Percentiles rank a stretch among this genome's conserved stretches.
Evolutionary conservation across 495 filamentous ascomycete species (phyloP).

Genomic region (Niebla homalea): DNA sequence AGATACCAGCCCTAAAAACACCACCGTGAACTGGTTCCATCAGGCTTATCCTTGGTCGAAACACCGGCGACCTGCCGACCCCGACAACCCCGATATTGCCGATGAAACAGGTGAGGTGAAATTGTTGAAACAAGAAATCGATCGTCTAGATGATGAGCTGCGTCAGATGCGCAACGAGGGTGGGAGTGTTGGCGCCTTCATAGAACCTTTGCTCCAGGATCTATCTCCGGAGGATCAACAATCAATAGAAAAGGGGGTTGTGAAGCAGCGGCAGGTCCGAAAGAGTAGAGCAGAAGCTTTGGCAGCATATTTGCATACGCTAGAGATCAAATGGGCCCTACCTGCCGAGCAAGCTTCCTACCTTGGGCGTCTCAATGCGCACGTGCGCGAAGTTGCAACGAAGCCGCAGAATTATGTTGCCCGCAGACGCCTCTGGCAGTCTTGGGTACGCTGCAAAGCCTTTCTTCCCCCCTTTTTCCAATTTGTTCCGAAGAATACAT

Average conservation of each 20-base stretch:
- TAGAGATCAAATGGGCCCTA: constrained; percentile 14
- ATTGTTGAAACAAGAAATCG: constrained; percentile 31
- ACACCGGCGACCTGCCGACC: constrained; percentile 29
- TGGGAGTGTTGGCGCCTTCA: constrained; percentile 17
- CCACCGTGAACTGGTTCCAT: constrained; percentile 18
- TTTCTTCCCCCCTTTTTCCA: constrained; percentile 30
- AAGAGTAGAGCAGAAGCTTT: constrained; percentile 24
- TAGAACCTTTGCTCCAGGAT: constrained; percentile 21
- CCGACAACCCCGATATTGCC: constrained; percentile 40
- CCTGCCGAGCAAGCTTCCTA: constrained; percentile 10
- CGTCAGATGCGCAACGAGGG: constrained; percentile 24
- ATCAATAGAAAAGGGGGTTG: constrained; percentile 1
- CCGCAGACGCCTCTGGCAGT: constrained; percentile 24
- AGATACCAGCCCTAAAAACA: background rate
- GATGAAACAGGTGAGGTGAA: constrained; percentile 35
- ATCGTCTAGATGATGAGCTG: constrained; percentile 44
- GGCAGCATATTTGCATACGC: constrained; percentile 11
- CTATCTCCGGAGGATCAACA: constrained; percentile 31
- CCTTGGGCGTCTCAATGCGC: constrained; percentile 17
- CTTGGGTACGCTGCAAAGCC: constrained; percentile 34
- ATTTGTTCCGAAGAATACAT: constrained; percentile 34
- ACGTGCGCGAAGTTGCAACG: constrained; percentile 11
- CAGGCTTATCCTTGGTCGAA: constrained; percentile 11
- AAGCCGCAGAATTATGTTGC: constrained; percentile 6
- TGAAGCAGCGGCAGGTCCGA: constrained; percentile 7